Base-by-base conservation (phyloP, 306 rosid genomes). In the Trifolium fragiferum region DNA sequence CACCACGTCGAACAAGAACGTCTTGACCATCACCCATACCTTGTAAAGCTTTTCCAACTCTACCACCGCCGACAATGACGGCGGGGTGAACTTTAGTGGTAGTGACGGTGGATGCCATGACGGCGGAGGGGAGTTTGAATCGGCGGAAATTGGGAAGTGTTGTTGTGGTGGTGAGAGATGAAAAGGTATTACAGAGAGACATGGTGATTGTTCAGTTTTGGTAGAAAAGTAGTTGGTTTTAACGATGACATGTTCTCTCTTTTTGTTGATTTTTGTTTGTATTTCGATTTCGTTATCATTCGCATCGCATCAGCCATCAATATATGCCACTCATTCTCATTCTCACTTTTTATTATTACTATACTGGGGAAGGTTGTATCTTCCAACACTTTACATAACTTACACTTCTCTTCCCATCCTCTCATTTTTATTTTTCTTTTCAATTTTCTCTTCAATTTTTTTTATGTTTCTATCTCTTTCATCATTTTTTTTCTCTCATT, bases 21-120 rank as follows among this genome's bases (percentile, higher is more conserved):
- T 94, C 98, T 43, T 81, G 61, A 21, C 96, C 96, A 43, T 27
- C 74, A 7, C 98, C 98, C 91, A 91, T 84, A 27, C 85, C 96
- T 61, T 86, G 68, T 68, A 94, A 76, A 32, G 96, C 97, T 50
- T 75, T 90, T 0, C 98, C 98, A 0, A 91, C 96, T 51, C 98
- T 84, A 30, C 98, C 98, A 15, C 89, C 85, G 13, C 98, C 98
- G 25, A 94, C 97, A 13, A 94, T 94, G 53, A 89, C 93, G 4
- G 98, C 97, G 0, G 98, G 97, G 4, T 66, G 73, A 0, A 90
- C 94, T 81, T 60, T 85, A 3, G 83, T 50, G 60, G 63, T 41
- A 8, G 81, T 58, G 20, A 82, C 46, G 8, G 83, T 43, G 61
- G 83, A 23, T 7, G 84, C 74, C 83, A 79, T 78, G 79, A 80